A percentile compares a stretch with the other conserved stretches of the same genome.
Conservation (phyloP, 345 rosid genomes). For the Schrenkiella parvula region DNA sequence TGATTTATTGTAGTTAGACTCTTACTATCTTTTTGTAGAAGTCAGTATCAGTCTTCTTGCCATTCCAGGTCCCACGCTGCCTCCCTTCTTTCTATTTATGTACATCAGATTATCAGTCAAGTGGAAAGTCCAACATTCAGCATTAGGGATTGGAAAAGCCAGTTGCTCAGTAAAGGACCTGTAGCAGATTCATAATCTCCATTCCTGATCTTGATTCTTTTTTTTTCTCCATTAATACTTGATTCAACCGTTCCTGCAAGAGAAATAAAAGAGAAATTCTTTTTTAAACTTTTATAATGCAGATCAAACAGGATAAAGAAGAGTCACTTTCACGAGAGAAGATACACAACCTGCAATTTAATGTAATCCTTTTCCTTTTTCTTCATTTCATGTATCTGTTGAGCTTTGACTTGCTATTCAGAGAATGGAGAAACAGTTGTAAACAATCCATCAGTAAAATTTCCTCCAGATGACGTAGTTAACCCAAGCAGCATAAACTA, state of each 20-base stretch:
- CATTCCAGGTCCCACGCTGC: constrained; percentile 99
- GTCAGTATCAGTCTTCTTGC: constrained; percentile 93
- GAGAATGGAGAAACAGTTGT: constrained; percentile 17
- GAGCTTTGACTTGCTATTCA: constrained; percentile 91
- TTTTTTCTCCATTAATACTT: constrained; percentile 93
- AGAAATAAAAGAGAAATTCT: neutral
- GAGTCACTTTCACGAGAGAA: neutral
- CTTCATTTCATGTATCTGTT: constrained; percentile 98
- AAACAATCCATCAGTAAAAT: constrained; percentile 9
- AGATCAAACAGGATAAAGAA: neutral
- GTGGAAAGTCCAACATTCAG: neutral
- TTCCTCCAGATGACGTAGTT: neutral
- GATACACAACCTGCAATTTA: constrained; percentile 70
- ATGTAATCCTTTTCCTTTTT: constrained; percentile 95
- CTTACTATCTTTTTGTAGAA: constrained; percentile 92
- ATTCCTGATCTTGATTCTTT: constrained; percentile 89
- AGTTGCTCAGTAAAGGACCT: constrained; percentile 44
- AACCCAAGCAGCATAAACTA: neutral
- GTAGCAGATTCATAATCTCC: constrained; percentile 98
- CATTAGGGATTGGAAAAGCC: neutral
- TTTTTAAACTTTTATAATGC: neutral
- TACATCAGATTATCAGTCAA: constrained; percentile 4
- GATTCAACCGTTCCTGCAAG: constrained; percentile 82
- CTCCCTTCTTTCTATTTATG: constrained; percentile 86
- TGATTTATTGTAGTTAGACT: neutral